Base-by-base conservation (phyloP, 2,329 filamentous ascomycete genomes). In the Botrytis aclada region DNA sequence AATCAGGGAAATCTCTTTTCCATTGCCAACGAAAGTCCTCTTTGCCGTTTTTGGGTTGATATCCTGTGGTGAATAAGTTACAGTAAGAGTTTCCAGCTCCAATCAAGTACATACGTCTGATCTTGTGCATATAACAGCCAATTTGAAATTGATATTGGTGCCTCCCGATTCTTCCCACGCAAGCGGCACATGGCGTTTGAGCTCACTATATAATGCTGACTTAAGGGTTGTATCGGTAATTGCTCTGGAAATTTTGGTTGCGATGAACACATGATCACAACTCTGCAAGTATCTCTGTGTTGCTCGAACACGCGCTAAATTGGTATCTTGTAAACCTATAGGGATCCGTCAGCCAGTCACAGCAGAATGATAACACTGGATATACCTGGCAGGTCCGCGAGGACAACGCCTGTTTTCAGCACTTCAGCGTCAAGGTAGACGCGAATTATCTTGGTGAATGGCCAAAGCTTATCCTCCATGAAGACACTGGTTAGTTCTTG, bases 231-330 rank as follows among this genome's bases (percentile, higher is more conserved):
- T n/a, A 51, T 69, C 14, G 1, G 47, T 69, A 37, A 54, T 54
- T n/a, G 47, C 47, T 54, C 47, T 54, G 1, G 47, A 54, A 54
- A 54, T 54, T 54, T n/a, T 80, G 18, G 80, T 77, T 4, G 82
- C 81, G 22, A 82, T 77, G 22, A 83, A 78, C 14, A 83, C 76
- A 32, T 80, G 79, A 64, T 82, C 79, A 76, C 81, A 83, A 39
- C 77, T 79, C 47, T 54, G 47, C 25, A 54, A 54, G 69, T 82
- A 83, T 34, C 78, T 78, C 54, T 82, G 79, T n/a, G 81, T 82
- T 10, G 78, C 78, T 71, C 77, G 75, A 3, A 83, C 80, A 73
- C 82, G 77, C 20, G 81, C 81, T 47, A 82, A 65, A 73, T 82
- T 82, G 1, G 81, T 81, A 71, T 83, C 80, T 66, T 81, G 79